A percentile compares a stretch with the other conserved stretches of the same genome.
Conservation (phyloP, 129 eudicot species). For the Erigeron canadensis region DNA sequence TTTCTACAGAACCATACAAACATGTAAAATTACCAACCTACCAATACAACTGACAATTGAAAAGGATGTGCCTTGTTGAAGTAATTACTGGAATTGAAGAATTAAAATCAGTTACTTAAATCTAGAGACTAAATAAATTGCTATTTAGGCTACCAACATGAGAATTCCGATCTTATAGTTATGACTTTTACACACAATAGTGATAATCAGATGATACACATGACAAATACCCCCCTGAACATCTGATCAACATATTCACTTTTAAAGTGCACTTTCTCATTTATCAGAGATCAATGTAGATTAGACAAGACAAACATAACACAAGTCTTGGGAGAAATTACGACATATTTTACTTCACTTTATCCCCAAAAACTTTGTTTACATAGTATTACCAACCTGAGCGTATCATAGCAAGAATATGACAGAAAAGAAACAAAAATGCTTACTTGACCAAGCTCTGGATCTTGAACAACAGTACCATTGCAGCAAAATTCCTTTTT, state of each 20-base stretch:
- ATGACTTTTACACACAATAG: not conserved
- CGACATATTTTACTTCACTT: not conserved
- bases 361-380: not conserved
- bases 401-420: not conserved
- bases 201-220: not conserved
- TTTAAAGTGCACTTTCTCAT: too few relatives aligned
- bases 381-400: not conserved
- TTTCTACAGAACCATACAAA: not conserved
- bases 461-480: constrained; percentile 45
- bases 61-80: too few relatives aligned
- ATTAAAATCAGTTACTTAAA: too few relatives aligned
- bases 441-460: constrained; percentile 39
- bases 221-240: not conserved
- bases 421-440: not conserved
- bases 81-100: too few relatives aligned
- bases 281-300: too few relatives aligned
- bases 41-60: too few relatives aligned
- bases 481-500: constrained; percentile 39
- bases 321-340: not conserved
- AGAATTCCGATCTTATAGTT: too few relatives aligned
- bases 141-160: too few relatives aligned
- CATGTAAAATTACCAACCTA: too few relatives aligned
- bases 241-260: too few relatives aligned
- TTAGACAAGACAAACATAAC: not conserved
- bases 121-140: too few relatives aligned